Evolutionary conservation across 2,329 filamentous ascomycete genomes (phyloP).

Genomic region (Mollisia scopiformis): DNA sequence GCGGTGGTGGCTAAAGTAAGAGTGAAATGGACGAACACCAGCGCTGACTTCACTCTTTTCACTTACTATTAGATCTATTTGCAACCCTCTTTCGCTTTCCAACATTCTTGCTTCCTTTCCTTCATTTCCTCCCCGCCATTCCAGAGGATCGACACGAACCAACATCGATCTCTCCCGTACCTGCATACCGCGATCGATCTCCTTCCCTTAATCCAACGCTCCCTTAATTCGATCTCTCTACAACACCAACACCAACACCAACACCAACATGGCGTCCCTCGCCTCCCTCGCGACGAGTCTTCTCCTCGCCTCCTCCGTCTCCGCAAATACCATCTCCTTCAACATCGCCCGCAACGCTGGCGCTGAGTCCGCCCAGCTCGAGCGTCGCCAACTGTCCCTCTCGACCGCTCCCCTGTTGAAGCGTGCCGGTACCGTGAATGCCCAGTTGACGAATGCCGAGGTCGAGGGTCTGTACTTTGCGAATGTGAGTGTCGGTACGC

Average conservation of each 20-base stretch:
- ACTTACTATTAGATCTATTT: background rate
- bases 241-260: slow-evolving; percentile 10
- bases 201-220: too few species aligned
- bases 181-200: background rate
- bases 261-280: slow-evolving; percentile 13
- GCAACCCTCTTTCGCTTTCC: background rate
- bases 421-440: slow-evolving; percentile 26
- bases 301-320: slow-evolving; percentile 9
- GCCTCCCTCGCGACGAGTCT: slow-evolving; percentile 1
- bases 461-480: slow-evolving; percentile 51
- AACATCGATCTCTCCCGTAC: background rate
- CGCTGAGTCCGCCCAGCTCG: slow-evolving; percentile 26
- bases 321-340: slow-evolving; percentile 28
- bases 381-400: slow-evolving; percentile 3
- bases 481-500: slow-evolving; percentile 61
- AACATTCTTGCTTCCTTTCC: background rate
- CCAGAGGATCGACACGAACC: background rate
- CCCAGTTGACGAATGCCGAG: slow-evolving; percentile 49
- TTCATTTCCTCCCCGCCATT: background rate
- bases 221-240: background rate
- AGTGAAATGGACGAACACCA: too few species aligned
- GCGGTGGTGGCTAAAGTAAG: background rate
- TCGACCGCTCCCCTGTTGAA: slow-evolving; percentile 5
- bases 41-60: background rate
- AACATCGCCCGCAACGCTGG: slow-evolving; percentile 26